Conservation (phyloP, 129 eudicot species). For the Cynara cardunculus region DNA sequence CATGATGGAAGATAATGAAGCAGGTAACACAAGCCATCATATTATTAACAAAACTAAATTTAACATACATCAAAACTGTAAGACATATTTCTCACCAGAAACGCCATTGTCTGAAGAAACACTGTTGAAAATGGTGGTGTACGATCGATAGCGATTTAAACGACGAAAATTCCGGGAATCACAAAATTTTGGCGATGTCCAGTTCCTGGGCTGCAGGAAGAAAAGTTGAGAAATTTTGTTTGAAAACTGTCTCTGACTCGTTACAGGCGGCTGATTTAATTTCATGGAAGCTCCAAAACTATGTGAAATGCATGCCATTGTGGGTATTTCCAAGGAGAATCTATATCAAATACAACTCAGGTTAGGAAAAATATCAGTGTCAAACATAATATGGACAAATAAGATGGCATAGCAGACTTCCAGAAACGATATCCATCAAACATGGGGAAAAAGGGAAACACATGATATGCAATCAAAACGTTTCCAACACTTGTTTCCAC, state of each 20-base stretch:
- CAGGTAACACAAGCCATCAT: not conserved
- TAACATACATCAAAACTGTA: not conserved
- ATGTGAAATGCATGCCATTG: slow-evolving; percentile 41
- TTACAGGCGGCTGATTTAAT: slow-evolving; percentile 15
- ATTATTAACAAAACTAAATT: not conserved
- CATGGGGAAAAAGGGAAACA: not conserved
- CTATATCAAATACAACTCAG: not conserved
- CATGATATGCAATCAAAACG: not conserved
- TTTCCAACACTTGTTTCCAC: not conserved
- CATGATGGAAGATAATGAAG: not conserved
- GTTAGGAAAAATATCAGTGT: not conserved
- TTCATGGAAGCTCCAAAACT: slow-evolving; percentile 23
- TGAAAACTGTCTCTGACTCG: slow-evolving; percentile 14
- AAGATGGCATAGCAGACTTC: not conserved
- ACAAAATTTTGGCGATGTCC: slow-evolving; percentile 1
- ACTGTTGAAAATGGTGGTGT: slow-evolving; percentile 25
- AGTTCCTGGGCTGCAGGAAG: slow-evolving; percentile 10
- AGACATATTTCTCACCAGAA: slow-evolving; percentile 26
- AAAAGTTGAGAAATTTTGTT: slow-evolving; percentile 27
- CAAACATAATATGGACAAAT: not conserved
- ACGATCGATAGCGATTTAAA: slow-evolving; percentile 13
- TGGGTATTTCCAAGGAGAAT: not conserved
- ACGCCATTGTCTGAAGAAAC: slow-evolving; percentile 22
- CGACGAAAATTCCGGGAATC: slow-evolving; percentile 1
- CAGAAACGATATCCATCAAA: not conserved